These are phyloP conservation scores for Podaxis sp. DNA, from an alignment of 768 basidiomycete species.

Conservation along the genomic window DNA sequence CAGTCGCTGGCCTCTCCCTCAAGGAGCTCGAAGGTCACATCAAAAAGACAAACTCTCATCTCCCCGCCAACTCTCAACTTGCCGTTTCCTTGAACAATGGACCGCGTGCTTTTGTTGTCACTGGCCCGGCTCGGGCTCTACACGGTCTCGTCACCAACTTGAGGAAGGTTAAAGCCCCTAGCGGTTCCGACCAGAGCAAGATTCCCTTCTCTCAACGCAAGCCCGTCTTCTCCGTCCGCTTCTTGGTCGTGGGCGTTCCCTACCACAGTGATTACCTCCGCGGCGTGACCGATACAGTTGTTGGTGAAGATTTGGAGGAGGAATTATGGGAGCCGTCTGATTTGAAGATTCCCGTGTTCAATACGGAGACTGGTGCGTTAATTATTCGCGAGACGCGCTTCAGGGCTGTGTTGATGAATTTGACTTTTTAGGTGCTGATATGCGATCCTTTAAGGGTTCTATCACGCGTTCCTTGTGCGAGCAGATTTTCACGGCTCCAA, in stretches of 20 bases:
- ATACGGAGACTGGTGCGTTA: constrained; percentile 87
- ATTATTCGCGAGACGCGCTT: constrained; percentile 13
- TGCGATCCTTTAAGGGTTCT: constrained; percentile 66
- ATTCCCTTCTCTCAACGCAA: constrained; percentile 93
- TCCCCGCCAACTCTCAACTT: constrained; percentile 76
- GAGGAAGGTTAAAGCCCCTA: constrained; percentile 85
- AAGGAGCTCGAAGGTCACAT: constrained; percentile 82
- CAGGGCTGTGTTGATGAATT: constrained; percentile 19
- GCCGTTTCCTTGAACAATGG: constrained; percentile 92
- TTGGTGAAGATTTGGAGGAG: constrained; percentile 73
- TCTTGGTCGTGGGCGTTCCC: constrained; percentile 93
- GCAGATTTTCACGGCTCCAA: constrained; percentile 88
- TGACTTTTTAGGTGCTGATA: constrained; percentile 68
- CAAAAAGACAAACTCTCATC: constrained; percentile 82
- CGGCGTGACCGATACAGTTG: constrained; percentile 72
- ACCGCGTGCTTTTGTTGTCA: constrained; percentile 87
- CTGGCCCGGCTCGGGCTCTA: constrained; percentile 87
- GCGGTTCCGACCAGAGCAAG: constrained; percentile 92
- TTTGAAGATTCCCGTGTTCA: constrained; percentile 81
- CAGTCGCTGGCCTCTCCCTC: constrained; percentile 77
- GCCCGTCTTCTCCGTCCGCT: constrained; percentile 88
- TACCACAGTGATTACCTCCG: constrained; percentile 90
- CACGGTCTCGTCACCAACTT: constrained; percentile 92
- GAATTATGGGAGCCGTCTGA: constrained; percentile 75
- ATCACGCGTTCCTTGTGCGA: constrained; percentile 88